phyloP scores from a whole-genome alignment of 306 rosid genomes.

The Fragaria iinumae region DNA sequence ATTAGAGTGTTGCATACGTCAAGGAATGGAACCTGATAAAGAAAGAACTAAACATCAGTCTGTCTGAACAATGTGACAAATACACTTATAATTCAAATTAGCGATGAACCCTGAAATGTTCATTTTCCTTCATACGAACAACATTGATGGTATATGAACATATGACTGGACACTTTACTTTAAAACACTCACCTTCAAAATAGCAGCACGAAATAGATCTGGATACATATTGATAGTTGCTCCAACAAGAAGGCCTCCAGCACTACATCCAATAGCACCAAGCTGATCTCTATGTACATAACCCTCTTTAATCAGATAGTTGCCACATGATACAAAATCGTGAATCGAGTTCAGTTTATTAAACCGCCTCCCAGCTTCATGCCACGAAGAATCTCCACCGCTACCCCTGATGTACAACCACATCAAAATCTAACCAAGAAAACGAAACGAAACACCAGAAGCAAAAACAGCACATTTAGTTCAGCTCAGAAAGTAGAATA shows the following conservation, averaged over 20 bases:
- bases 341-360: constrained; percentile 66
- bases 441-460: not conserved
- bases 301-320: constrained; percentile 61
- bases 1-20: constrained; percentile 89
- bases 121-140: not conserved
- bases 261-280: constrained; percentile 77
- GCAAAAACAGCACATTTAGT: not conserved
- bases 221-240: constrained; percentile 78
- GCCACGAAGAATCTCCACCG: constrained; percentile 71
- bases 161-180: not conserved
- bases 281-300: constrained; percentile 62
- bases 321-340: constrained; percentile 77
- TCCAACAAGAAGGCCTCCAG: constrained; percentile 81
- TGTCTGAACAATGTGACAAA: not conserved
- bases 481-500: constrained; percentile 2
- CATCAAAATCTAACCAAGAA: constrained; percentile 1
- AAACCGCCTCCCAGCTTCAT: constrained; percentile 65
- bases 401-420: constrained; percentile 65
- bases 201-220: constrained; percentile 65
- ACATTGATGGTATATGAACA: not conserved
- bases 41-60: constrained; percentile 18
- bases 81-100: constrained; percentile 3
- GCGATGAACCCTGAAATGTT: not conserved
- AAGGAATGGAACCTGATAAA: constrained; percentile 85
- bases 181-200: constrained; percentile 61